Conservation (phyloP, 306 rosid species). For the Oemleria cerasiformis region DNA sequence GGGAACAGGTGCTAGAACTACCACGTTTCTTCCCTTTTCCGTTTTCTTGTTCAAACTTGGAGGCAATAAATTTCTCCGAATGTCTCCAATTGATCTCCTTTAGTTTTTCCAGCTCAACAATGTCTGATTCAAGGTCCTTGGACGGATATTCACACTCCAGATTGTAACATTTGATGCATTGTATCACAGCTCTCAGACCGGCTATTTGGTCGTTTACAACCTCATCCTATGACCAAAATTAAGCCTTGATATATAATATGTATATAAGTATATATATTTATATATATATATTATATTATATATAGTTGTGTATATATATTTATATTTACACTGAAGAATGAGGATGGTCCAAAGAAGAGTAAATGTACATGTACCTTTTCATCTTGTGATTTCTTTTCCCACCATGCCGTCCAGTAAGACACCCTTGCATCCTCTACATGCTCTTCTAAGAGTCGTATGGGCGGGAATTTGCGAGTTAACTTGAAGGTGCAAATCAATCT, state of each 20-base stretch:
- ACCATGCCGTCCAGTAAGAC: neutral
- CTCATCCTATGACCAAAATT: constrained; percentile 29
- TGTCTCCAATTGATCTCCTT: constrained; percentile 14
- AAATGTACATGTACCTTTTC: constrained; percentile 30
- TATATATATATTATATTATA: too few species aligned
- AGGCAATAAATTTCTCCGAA: neutral
- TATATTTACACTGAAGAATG: neutral
- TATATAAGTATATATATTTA: too few species aligned
- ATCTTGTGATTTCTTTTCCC: constrained; percentile 6
- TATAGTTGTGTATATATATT: neutral
- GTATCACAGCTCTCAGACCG: constrained; percentile 20
- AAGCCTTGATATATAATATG: neutral
- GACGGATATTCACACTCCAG: constrained; percentile 29
- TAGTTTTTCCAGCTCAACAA: constrained; percentile 21
- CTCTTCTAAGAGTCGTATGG: constrained; percentile 33
- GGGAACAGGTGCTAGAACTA: too few species aligned
- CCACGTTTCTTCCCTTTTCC: neutral
- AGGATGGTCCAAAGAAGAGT: neutral
- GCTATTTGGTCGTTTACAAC: constrained; percentile 28
- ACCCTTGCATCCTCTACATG: constrained; percentile 17
- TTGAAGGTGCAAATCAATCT: constrained; percentile 49
- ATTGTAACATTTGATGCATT: constrained; percentile 42
- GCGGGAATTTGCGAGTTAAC: constrained; percentile 41
- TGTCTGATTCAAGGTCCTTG: constrained; percentile 23
- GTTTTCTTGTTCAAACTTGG: neutral